A percentile compares a stretch with the other conserved stretches of the same genome.
Conservation (phyloP, 805 yeast species). For the Barnettozyma wickerhamii region DNA sequence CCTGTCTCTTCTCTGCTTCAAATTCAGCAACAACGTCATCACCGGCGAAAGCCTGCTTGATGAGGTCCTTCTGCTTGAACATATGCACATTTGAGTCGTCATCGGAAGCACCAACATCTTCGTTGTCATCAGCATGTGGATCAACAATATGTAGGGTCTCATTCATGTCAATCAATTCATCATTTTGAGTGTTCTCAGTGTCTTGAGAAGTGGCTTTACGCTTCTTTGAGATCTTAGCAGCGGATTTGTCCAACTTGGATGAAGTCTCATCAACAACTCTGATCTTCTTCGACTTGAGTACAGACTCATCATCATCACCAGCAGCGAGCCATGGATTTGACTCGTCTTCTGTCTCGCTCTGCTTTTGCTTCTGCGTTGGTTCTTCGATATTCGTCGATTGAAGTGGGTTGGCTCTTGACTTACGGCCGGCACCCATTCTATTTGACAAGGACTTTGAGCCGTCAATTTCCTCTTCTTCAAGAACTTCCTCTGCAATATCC, state of each 20-base stretch:
- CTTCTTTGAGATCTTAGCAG: slow-evolving; percentile 28
- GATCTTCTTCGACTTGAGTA: slow-evolving; percentile 42
- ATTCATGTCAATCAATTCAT: slow-evolving; percentile 39
- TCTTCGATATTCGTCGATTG: slow-evolving; percentile 9
- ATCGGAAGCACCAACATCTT: slow-evolving; percentile 23
- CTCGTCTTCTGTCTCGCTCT: slow-evolving; percentile 20
- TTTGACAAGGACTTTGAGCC: slow-evolving; percentile 42
- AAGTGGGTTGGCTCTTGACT: slow-evolving; percentile 4
- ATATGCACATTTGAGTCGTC: slow-evolving; percentile 39
- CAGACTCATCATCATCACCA: slow-evolving; percentile 22
- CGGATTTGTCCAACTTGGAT: slow-evolving; percentile 43
- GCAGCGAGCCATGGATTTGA: slow-evolving; percentile 49
- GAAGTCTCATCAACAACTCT: slow-evolving; percentile 46
- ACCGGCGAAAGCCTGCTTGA: slow-evolving; percentile 94
- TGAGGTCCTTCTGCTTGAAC: slow-evolving; percentile 78
- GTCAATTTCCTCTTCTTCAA: slow-evolving; percentile 47
- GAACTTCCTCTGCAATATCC: slow-evolving; percentile 31
- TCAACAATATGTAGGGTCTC: slow-evolving; percentile 53
- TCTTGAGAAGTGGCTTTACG: slow-evolving; percentile 32
- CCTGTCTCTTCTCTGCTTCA: slow-evolving; percentile 66
- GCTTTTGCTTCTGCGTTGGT: slow-evolving; percentile 6
- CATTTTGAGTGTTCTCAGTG: slow-evolving; percentile 29
- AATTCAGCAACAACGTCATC: slow-evolving; percentile 86
- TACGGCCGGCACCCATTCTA: slow-evolving; percentile 29
- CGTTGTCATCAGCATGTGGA: slow-evolving; percentile 35